phyloP scores from a whole-genome alignment of 768 basidiomycete genomes.

The Tricholoma sp. region DNA sequence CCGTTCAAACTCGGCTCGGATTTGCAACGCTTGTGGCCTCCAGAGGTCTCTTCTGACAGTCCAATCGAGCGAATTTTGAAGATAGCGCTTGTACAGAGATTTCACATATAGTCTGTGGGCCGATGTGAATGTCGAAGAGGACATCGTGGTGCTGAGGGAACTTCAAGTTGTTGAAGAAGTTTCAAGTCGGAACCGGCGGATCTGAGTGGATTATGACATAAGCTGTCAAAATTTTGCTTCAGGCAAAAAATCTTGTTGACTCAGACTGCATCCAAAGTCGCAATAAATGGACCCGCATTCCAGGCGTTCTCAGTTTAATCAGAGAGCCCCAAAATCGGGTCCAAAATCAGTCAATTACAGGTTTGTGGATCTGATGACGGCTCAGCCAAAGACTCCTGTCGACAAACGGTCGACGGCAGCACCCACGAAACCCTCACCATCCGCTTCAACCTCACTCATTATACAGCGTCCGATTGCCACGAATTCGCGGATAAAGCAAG shows the following conservation, averaged over 20 bases:
- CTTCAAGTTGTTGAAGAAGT: not conserved
- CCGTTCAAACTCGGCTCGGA: constrained; percentile 89
- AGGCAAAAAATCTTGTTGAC: not conserved
- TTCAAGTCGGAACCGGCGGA: not conserved
- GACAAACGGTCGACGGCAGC: constrained; percentile 35
- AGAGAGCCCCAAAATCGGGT: constrained; percentile 63
- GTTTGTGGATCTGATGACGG: constrained; percentile 33
- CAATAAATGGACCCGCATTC: constrained; percentile 73
- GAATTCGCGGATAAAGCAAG: constrained; percentile 73
- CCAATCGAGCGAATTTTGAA: constrained; percentile 91
- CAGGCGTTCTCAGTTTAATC: constrained; percentile 68
- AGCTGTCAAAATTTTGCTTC: constrained; percentile 2
- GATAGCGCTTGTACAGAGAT: constrained; percentile 82
- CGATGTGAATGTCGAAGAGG: constrained; percentile 58
- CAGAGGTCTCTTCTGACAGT: constrained; percentile 79
- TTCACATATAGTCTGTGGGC: constrained; percentile 85
- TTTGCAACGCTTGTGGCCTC: constrained; percentile 78
- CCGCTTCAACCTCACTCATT: constrained; percentile 20
- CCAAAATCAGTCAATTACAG: constrained; percentile 43
- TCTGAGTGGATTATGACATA: constrained; percentile 4
- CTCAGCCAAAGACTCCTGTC: constrained; percentile 31
- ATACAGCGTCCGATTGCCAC: constrained; percentile 63
- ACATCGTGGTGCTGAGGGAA: constrained; percentile 34
- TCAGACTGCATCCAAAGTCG: not conserved
- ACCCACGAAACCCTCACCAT: constrained; percentile 22